Evolutionary conservation across 2,329 filamentous ascomycete genomes (phyloP), one percentile per base, ranked within the genome.

Genomic region (Whalleya microplaca): DNA sequence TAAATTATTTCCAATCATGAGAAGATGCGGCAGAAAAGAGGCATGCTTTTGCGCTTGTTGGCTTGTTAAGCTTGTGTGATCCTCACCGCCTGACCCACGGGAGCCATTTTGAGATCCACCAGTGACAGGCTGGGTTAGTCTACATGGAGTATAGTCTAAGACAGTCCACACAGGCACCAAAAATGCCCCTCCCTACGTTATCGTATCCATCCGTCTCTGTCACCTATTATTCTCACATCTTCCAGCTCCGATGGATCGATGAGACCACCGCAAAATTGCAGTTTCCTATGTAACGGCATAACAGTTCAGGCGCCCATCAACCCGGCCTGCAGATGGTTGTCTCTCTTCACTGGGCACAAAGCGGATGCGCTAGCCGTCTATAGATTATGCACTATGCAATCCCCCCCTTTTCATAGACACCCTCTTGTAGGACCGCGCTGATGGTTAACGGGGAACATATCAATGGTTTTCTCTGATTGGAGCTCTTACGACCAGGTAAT

Each of bases 1-100:
- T 42, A 41, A 45, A 46, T 53, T 56, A 9, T 27, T 27, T 27
- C 55, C 29, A 53, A 56, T 53, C 40, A 6, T 45, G 47, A 53
- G 51, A 47, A 50, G 47, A 21, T 32, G 21, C 48, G 62, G 62
- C 62, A 64, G 62, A 64, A 64, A 61, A 62, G 19, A 53, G 51
- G 23, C 23, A 27, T 4, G 4, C 23, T 27, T 4, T 27, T 27
- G 23, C 23, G 23, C 23, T 9, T 27, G 9, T 9, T 27, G 23
- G 14, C 18, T 32, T n/a, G 48, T 53, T 21, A 32, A 47, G 53
- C 44, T 55, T 44, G 54, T 51, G 44, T 57, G 41, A 60, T 64
- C 51, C 58, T 64, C 59, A 64, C 59, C 62, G 62, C 62, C 56
- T 47, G 54, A 58, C 48, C 63, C 53, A 54, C 58, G 21, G 6